Conservation (phyloP, 345 rosid genomes). For the Hibiscus tridactylites region DNA sequence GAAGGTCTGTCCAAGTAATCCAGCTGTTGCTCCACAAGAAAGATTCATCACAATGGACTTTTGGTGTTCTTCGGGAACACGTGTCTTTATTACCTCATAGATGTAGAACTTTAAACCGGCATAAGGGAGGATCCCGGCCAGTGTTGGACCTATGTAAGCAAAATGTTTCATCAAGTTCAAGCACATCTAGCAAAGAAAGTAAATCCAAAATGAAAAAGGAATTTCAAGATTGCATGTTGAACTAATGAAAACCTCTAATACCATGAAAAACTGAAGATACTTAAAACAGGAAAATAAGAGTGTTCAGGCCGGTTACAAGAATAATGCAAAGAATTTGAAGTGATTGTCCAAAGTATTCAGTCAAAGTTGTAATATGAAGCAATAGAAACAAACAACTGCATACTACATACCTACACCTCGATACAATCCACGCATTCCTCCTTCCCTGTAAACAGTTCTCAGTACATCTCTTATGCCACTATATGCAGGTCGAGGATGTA, state of each 20-base stretch:
- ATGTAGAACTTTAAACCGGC: constrained; percentile 91
- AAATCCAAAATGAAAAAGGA: neutral
- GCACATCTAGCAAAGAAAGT: constrained; percentile 9
- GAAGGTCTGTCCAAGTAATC: constrained; percentile 83
- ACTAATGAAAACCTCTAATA: neutral
- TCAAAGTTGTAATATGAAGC: neutral
- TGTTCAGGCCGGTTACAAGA: neutral
- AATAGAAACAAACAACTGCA: neutral
- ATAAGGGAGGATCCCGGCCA: constrained; percentile 87
- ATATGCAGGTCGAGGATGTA: constrained; percentile 50
- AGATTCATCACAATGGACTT: constrained; percentile 77
- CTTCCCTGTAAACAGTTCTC: constrained; percentile 65
- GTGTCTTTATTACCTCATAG: constrained; percentile 80
- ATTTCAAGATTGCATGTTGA: neutral
- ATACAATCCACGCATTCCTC: constrained; percentile 71
- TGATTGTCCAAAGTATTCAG: neutral
- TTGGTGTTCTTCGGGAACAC: constrained; percentile 75
- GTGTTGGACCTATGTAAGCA: constrained; percentile 75
- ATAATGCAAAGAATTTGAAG: neutral
- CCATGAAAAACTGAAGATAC: neutral
- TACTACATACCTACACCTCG: constrained; percentile 71
- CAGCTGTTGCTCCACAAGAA: constrained; percentile 93
- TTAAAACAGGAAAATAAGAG: neutral
- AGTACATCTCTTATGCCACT: constrained; percentile 71
- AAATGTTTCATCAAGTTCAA: constrained; percentile 10